Percentiles rank a stretch among this genome's conserved stretches.
Conservation (phyloP, 495 filamentous ascomycete species). For the Haplographium delicatum region DNA sequence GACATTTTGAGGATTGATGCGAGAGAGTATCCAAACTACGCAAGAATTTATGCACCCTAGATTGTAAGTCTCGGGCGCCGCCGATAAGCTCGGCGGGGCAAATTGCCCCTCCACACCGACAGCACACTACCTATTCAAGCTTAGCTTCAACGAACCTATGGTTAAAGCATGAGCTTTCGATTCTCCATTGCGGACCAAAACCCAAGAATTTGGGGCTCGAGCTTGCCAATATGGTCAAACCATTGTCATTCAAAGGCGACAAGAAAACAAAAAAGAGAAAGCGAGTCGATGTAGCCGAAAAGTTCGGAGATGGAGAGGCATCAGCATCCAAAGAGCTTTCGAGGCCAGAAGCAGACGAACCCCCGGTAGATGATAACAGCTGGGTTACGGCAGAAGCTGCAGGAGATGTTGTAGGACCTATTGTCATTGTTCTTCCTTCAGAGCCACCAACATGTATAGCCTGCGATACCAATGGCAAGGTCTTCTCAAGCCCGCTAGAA, state of each 20-base stretch:
- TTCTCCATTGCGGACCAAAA: background rate
- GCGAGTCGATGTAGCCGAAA: slow-evolving; percentile 41
- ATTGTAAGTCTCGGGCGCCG: background rate
- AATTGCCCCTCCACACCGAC: slow-evolving; percentile 1
- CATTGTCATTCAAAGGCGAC: slow-evolving; percentile 93
- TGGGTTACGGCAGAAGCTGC: slow-evolving; percentile 83
- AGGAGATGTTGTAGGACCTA: slow-evolving; percentile 74
- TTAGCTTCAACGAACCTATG: slow-evolving; percentile 1
- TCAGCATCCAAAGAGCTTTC: slow-evolving; percentile 38
- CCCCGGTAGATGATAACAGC: slow-evolving; percentile 58
- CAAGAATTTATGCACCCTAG: too few relatives aligned
- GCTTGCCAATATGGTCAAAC: slow-evolving; percentile 58
- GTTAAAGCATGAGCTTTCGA: too few relatives aligned
- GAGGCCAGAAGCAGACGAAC: slow-evolving; percentile 30
- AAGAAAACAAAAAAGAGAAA: slow-evolving; percentile 93
- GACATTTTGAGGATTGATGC: slow-evolving; percentile 41
- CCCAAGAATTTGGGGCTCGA: background rate
- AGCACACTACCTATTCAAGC: background rate
- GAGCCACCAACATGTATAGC: slow-evolving; percentile 64
- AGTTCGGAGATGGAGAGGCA: slow-evolving; percentile 29
- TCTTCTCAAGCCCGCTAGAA: slow-evolving; percentile 74
- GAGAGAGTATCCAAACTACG: too few relatives aligned
- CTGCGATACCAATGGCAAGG: slow-evolving; percentile 75
- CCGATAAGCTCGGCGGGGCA: background rate
- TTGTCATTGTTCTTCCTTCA: slow-evolving; percentile 75